Evolutionary conservation across 2,329 filamentous ascomycete genomes (phyloP), one percentile per base, ranked within the genome.

Genomic region (Berkeleyomyces basicola): DNA sequence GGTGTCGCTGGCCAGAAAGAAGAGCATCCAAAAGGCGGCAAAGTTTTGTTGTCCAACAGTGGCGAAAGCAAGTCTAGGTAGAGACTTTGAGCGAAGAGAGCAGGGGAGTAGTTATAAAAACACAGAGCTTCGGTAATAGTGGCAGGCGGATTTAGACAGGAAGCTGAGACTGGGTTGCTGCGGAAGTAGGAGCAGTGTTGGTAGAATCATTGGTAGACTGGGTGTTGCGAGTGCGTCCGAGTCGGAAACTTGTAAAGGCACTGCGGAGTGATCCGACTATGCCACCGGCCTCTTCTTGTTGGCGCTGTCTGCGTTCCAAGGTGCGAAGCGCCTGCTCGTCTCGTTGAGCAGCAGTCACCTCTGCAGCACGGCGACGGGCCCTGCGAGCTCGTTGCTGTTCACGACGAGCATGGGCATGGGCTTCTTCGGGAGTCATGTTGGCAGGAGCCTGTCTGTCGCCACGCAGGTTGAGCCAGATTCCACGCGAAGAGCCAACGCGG

Each of bases 401-500:
- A 31, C 64, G 64, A 14, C 59, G 61, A 11, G 57, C 57, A 49
- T 44, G 10, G 7, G 47, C 61, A 40, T 65, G 39, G 1, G 47
- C 47, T 53, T 61, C 49, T 49, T 65, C 60, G 2, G 61, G 51
- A 39, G 58, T 74, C 71, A 14, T 74, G 70, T 53, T 72, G 69
- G 2, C 70, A 71, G 2, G 70, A 70, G 1, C 71, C 70, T 6
- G 71, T 59, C 7, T 44, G 23, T 33, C 51, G 37, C 71, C 69
- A 5, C 74, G 70, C 31, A 72, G 67, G 16, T 69, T 70, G 31
- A 73, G 74, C 69, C 74, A 77, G 3, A 75, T 73, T 39, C 74
- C 70, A 23, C 66, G 72, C 63, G 71, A 79, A 67, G 81, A 73
- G 64, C 79, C 80, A 66, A 79, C 73, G 11, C 78, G 76, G 1